Base-by-base conservation (phyloP, 2,329 filamentous ascomycete species). In the Cryphonectria carpinicola region DNA sequence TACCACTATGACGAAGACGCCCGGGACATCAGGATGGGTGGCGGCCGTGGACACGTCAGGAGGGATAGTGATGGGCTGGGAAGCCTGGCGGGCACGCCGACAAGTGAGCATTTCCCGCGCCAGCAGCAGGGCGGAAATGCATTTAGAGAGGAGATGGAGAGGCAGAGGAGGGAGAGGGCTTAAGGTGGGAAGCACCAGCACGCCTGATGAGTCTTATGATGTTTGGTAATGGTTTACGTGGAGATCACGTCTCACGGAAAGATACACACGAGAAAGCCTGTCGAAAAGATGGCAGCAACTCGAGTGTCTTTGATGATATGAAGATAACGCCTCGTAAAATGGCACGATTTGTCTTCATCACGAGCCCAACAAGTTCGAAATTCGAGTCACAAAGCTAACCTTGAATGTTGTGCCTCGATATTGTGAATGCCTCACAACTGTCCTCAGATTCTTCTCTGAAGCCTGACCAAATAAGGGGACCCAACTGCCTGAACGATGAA, bases 81-180 rank as follows among this genome's bases (percentile, higher is more conserved):
- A 43, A 87, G 85, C 76, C 74, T 87, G 71, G 83, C 82, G 1
- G 82, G 81, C 13, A 86, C 82, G 61, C 85, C 85, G 32, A 82
- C 82, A 2, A 80, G 83, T 43, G 80, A 82, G 75, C 78, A 82
- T 25, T 80, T 82, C 70, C 74, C 77, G 54, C 77, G 75, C 22
- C 76, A 75, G 17, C 78, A 79, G 10, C 78, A 79, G 10, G 74
- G 77, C 41, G 73, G 74, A 5, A 87, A 87, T 67, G 77, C 79
- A 7, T 87, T 87, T 77, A 79, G 84, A 0, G 84, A 87, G 5
- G 86, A 88, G 79, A 70, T 87, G 73, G 79, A 76, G 71, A 81
- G 86, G 74, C 85, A 87, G 77, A 77, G 84, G 14, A 73, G 78
- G 49, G 81, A 83, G 76, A 81, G 82, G 61, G 61, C 22, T 8